A percentile compares a stretch with the other conserved stretches of the same genome.
Evolutionary conservation across 805 yeast species (phyloP).

Genomic region (Kluyveromyces siamensis): DNA sequence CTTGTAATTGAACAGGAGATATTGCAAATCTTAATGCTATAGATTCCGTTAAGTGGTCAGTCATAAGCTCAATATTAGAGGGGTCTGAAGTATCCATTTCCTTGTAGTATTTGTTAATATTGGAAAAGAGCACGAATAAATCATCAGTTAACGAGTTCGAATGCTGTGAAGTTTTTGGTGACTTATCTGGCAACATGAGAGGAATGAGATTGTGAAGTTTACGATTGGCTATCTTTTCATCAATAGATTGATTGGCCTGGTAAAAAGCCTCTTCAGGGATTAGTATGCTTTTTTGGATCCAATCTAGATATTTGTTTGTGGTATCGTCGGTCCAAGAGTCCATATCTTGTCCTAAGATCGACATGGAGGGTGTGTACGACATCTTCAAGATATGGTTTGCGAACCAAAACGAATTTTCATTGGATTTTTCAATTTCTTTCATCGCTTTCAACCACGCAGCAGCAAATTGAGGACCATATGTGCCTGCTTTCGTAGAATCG

Average conservation of each 20-base stretch:
- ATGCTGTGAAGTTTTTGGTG: neutral
- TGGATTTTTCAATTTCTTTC: neutral
- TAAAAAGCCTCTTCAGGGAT: constrained; percentile 7
- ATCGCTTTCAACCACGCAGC: neutral
- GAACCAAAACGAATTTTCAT: neutral
- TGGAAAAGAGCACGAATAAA: neutral
- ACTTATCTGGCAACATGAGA: constrained; percentile 2
- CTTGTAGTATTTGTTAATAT: neutral
- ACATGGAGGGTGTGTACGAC: neutral
- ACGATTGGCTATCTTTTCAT: constrained; percentile 23
- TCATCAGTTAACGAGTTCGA: neutral
- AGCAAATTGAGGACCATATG: neutral
- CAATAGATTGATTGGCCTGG: constrained; percentile 14
- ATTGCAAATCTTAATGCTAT: neutral
- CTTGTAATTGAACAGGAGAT: neutral
- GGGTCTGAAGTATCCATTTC: neutral
- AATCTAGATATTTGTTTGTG: constrained; percentile 18
- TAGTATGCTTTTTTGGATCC: constrained; percentile 21
- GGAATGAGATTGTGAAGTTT: constrained; percentile 23
- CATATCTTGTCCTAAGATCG: neutral
- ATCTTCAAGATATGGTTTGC: neutral
- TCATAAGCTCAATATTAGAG: neutral
- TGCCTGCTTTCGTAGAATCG: neutral
- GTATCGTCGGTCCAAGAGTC: constrained; percentile 15
- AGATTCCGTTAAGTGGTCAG: neutral